Evolutionary conservation across 805 yeast species (phyloP).

Genomic region (Candida ortonii): DNA sequence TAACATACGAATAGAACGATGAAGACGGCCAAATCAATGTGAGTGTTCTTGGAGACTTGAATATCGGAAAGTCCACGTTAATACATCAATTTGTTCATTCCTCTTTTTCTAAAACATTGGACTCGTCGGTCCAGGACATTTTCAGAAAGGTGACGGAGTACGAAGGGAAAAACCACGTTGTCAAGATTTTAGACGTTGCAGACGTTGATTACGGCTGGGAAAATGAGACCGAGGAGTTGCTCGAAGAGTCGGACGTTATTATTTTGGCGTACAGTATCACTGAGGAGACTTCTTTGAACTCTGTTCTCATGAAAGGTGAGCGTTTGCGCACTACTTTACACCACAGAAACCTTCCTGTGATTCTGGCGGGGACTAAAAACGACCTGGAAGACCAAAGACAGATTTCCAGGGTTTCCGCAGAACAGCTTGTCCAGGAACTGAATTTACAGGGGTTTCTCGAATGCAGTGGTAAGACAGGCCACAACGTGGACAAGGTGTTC

Average conservation of each 20-base stretch:
- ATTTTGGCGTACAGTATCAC: conserved; percentile 49
- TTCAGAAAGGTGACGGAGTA: conserved; percentile 26
- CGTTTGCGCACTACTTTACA: conserved; percentile 69
- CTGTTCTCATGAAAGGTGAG: conserved; percentile 39
- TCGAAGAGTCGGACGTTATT: conserved; percentile 43
- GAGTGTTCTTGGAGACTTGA: conserved; percentile 31
- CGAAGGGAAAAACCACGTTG: conserved; percentile 36
- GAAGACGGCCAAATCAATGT: conserved; percentile 21
- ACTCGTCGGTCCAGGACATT: conserved; percentile 29
- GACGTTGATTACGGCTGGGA: conserved; percentile 63
- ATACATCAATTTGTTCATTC: conserved; percentile 24
- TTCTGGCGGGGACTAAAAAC: conserved; percentile 73
- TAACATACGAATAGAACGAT: conserved; percentile 6
- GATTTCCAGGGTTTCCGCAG: conserved; percentile 48
- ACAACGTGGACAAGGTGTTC: conserved; percentile 80
- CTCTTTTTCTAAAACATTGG: conserved; percentile 22
- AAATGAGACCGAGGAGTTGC: conserved; percentile 12
- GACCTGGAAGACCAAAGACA: conserved; percentile 77
- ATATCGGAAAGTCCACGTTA: conserved; percentile 33
- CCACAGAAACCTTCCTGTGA: conserved; percentile 22
- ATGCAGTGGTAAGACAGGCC: conserved; percentile 77
- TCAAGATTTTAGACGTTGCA: conserved; percentile 77
- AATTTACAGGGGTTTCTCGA: conserved; percentile 46
- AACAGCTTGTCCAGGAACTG: conserved; percentile 22
- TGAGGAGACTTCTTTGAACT: conserved; percentile 46